Evolutionary conservation across 2,329 filamentous ascomycete genomes (phyloP).

Genomic region (Fonsecaea erecta): DNA sequence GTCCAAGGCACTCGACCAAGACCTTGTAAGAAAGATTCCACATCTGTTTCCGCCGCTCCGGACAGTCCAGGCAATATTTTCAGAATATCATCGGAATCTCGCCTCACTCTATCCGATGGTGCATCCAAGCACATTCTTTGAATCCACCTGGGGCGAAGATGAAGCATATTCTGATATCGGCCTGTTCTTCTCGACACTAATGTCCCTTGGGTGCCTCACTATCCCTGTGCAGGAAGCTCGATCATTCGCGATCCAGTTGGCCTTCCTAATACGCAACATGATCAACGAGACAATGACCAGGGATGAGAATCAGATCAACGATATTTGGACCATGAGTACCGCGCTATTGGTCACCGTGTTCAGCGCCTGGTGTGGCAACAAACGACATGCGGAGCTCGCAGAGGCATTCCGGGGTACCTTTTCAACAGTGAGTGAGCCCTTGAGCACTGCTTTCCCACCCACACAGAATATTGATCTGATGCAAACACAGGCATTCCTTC

Average conservation of each 20-base stretch:
- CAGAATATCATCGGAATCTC: constrained; percentile 1
- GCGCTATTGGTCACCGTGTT: background rate
- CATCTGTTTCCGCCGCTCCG: constrained; percentile 4
- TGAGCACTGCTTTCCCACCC: background rate
- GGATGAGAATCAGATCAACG: background rate
- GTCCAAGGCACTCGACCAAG: constrained; percentile 1
- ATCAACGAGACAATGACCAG: constrained; percentile 1
- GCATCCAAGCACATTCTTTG: background rate
- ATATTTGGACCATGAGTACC: constrained; percentile 10
- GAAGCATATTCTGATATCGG: constrained; percentile 1
- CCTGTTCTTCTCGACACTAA: background rate
- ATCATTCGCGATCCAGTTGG: constrained; percentile 6
- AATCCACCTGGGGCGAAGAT: background rate
- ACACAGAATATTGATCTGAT: background rate
- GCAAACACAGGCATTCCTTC: background rate
- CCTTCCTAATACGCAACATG: background rate
- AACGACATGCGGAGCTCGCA: constrained; percentile 4
- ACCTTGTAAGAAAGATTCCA: background rate
- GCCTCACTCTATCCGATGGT: background rate
- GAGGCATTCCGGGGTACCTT: constrained; percentile 3
- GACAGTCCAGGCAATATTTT: background rate
- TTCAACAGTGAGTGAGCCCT: background rate
- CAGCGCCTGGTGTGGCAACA: constrained; percentile 3
- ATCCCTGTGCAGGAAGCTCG: background rate
- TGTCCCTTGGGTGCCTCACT: background rate